Evolutionary conservation across 1,284 basidiomycete genomes (phyloP).

Genomic region (Somion occarium): DNA sequence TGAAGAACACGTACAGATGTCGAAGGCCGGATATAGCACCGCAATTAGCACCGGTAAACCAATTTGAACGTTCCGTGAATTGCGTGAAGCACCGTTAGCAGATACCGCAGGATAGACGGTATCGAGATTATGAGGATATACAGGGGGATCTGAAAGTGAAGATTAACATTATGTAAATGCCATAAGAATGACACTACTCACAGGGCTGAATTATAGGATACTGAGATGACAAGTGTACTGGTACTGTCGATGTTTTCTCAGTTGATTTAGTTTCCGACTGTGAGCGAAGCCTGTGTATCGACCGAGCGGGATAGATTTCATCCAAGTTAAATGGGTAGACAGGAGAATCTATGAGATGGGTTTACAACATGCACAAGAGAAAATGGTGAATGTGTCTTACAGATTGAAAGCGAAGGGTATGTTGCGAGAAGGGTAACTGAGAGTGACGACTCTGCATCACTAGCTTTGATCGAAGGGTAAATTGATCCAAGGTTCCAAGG

Average conservation of each 20-base stretch:
- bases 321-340: constrained; percentile 14
- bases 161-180: neutral
- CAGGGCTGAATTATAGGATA: neutral
- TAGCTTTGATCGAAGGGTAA: constrained; percentile 6
- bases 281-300: neutral
- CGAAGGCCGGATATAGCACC: constrained; percentile 20
- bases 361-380: neutral
- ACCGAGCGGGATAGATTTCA: constrained; percentile 15
- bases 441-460: neutral
- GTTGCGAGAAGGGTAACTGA: neutral
- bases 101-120: constrained; percentile 5
- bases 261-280: neutral
- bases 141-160: constrained; percentile 1
- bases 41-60: constrained; percentile 17
- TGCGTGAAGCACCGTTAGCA: neutral
- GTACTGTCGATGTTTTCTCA: neutral
- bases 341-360: neutral
- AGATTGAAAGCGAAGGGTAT: neutral
- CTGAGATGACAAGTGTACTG: neutral
- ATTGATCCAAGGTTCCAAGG: constrained; percentile 12
- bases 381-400: neutral
- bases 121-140: constrained; percentile 9
- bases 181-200: neutral
- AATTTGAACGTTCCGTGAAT: constrained; percentile 6
- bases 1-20: constrained; percentile 18